Base-by-base conservation (phyloP, 2,329 filamentous ascomycete species). In the Epichloe bromicola region DNA sequence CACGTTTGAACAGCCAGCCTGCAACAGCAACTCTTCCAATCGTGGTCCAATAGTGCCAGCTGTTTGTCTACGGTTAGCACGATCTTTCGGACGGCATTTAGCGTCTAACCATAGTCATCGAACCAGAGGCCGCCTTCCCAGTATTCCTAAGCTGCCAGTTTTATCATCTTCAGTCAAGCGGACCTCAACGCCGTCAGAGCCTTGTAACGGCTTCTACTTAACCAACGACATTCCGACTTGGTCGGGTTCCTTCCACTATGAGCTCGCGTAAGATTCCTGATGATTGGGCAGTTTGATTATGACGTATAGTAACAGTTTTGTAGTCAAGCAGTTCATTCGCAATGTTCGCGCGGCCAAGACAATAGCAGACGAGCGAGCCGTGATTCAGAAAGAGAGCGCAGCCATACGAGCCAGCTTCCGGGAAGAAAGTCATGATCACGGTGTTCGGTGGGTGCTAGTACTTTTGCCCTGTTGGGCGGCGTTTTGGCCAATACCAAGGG, bases 281-380 rank as follows among this genome's bases (percentile, higher is more conserved):
- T 41, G 36, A 40, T 17, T 39, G 46, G 7, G 44, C 54, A 53
- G 54, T 42, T 47, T 37, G 23, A 44, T 51, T n/a, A 8, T 23
- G n/a, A 51, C 57, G 53, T 15, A 26, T 47, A 47, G 15, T 47
- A 47, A 47, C 45, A 38, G 7, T 17, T 47, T 4, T 47, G 19
- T 65, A 97, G 93, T 98, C 68, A 98, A 98, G 75, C 93, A 97
- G 74, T 98, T 98, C 73, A 98, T 98, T 71, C 90, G 93, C 67
- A 97, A 96, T 72, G 93, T 98, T 66, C 88, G 93, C 67, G 91
- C 93, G 55, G 89, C 93, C 54, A 98, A 98, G 75, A 98, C 93
- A 37, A 96, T 98, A 66, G 94, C 94, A 67, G 93, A 98, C 71
- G 93, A 98, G 74, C 83, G 93, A 65, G 91, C 93, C 49, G 93